Base-by-base conservation (phyloP, 169 alveolate genomes). In the Plasmodium inui region DNA sequence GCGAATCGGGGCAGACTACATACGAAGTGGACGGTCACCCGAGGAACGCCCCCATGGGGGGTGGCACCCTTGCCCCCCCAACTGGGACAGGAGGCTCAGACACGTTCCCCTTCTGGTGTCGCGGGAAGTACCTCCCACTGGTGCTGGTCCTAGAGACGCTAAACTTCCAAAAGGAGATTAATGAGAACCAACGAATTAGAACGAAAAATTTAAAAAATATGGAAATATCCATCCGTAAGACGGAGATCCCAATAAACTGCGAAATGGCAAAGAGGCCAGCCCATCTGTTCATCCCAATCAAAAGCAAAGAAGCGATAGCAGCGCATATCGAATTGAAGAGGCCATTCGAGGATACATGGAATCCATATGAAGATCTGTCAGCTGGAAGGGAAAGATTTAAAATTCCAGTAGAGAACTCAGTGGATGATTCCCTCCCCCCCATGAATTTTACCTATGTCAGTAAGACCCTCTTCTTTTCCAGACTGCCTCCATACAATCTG, bases 311-410 rank as follows among this genome's bases (percentile, higher is more conserved):
- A 84, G 94, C 95, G 53, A 96, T 96, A 32, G 95, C 94, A 88
- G 94, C 98, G 19, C 76, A 88, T 37, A 92, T 96, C 28, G 96
- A 93, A 26, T 92, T 96, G 44, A 86, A 92, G 39, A 96, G 84
- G 30, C 98, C 98, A 10, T 90, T 95, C 55, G 92, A 93, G 7
- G 80, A 82, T 55, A 14, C 90, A 50, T 96, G 98, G 98, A 92
- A 94, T 55, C 98, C 98, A 0, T 96, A 96, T 90, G 95, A 84
- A 78, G 98, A 96, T 79, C 83, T 96, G 32, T 95, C 97, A 22
- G 97, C 96, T 55, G 98, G 98, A 4, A 78, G 94, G 37, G 98
- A 96, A 81, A 72, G 67, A 0, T 91, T 95, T 80, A 97, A 97
- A 9, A 94, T 96, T 1, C 96, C 97, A 5, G 98, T 96, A 26